A percentile compares a stretch with the other conserved stretches of the same genome.
Evolutionary conservation across 768 basidiomycete genomes (phyloP).

Genomic region (Naematelia encephala): DNA sequence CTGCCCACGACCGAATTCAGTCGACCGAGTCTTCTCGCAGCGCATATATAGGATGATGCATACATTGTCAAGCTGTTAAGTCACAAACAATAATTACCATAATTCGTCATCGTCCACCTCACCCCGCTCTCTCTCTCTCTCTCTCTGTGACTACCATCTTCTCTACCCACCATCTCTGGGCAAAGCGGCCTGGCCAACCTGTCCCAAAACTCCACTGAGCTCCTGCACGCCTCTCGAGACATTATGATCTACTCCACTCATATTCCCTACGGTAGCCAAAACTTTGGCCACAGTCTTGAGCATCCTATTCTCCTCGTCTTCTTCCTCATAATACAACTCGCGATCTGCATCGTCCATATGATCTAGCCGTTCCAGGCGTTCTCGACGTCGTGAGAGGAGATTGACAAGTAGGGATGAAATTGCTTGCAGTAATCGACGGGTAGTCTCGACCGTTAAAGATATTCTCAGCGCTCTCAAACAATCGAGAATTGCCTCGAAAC

Average conservation of each 20-base stretch:
- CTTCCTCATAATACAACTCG: conserved; percentile 22
- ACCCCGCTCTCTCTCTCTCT: background rate
- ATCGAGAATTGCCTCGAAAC: background rate
- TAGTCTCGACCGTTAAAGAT: background rate
- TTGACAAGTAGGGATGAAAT: conserved; percentile 17
- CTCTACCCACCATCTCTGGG: conserved; percentile 1
- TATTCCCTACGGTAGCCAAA: conserved; percentile 11
- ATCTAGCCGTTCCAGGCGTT: conserved; percentile 11
- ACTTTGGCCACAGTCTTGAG: conserved; percentile 11
- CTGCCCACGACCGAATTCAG: too few relatives aligned
- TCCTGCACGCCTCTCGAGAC: conserved; percentile 4
- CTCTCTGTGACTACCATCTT: conserved; percentile 8
- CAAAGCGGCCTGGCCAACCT: background rate
- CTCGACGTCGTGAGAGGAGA: conserved; percentile 13
- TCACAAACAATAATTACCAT: too few relatives aligned
- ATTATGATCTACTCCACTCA: conserved; percentile 2
- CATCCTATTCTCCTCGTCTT: conserved; percentile 19
- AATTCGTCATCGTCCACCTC: too few relatives aligned
- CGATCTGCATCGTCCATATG: conserved; percentile 30
- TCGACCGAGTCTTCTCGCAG: too few relatives aligned
- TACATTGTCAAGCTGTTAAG: too few relatives aligned
- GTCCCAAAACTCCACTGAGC: conserved; percentile 3
- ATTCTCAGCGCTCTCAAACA: background rate
- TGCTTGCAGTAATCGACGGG: conserved; percentile 2
- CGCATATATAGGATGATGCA: too few relatives aligned